Percentiles rank a stretch among this genome's conserved stretches.
Evolutionary conservation across 2,329 filamentous ascomycete genomes (phyloP).

Genomic region (Neonectria magnoliae): DNA sequence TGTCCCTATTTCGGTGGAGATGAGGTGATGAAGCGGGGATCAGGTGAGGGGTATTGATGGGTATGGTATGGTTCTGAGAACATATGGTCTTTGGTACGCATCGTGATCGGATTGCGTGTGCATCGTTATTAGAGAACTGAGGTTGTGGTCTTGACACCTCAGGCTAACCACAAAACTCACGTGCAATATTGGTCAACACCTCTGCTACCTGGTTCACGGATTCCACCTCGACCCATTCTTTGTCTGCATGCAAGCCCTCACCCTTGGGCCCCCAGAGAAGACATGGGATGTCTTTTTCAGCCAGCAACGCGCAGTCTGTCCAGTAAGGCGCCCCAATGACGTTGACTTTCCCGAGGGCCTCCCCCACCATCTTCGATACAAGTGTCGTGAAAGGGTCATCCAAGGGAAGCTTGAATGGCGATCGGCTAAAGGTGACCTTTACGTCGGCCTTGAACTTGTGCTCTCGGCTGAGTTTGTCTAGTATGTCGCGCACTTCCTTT

Average conservation of each 20-base stretch:
- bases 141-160: not conserved
- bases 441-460: conserved; percentile 53
- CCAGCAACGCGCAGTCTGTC: conserved; percentile 62
- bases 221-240: conserved; percentile 60
- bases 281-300: conserved; percentile 55
- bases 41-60: no score
- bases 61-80: not conserved
- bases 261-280: conserved; percentile 60
- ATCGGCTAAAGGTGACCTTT: conserved; percentile 53
- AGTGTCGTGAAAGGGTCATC: conserved; percentile 54
- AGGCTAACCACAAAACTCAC: conserved; percentile 43
- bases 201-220: conserved; percentile 51
- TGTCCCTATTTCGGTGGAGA: no score
- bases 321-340: conserved; percentile 52
- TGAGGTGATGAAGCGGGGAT: conserved; percentile 6
- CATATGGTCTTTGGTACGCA: no score
- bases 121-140: no score
- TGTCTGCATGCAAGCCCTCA: conserved; percentile 59
- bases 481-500: conserved; percentile 50
- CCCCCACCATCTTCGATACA: conserved; percentile 41
- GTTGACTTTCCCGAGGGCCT: conserved; percentile 40
- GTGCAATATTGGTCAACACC: conserved; percentile 40
- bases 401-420: conserved; percentile 51
- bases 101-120: not conserved
- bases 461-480: conserved; percentile 46